phyloP scores from a whole-genome alignment of 2,329 filamentous ascomycete species.

The Colletotrichum simmondsii region DNA sequence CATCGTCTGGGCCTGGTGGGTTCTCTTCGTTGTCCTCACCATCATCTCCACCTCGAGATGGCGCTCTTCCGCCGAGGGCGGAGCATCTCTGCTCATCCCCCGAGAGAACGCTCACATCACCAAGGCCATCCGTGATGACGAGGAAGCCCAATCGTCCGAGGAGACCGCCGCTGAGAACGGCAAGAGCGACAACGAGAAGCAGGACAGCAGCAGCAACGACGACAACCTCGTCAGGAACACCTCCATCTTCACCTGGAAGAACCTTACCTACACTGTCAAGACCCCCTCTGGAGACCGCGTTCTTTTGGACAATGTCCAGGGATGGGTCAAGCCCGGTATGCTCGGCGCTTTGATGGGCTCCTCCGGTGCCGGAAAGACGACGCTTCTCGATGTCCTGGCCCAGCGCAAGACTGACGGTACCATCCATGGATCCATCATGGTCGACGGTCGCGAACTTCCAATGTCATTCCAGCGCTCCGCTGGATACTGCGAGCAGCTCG shows the following conservation, averaged over 20 bases:
- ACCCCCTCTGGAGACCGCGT: slow-evolving; percentile 70
- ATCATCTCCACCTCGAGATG: slow-evolving; percentile 67
- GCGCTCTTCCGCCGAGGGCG: slow-evolving; percentile 62
- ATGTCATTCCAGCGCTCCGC: slow-evolving; percentile 82
- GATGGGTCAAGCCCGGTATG: slow-evolving; percentile 83
- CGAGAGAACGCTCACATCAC: slow-evolving; percentile 63
- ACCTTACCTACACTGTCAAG: slow-evolving; percentile 76
- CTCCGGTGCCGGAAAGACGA: slow-evolving; percentile 87
- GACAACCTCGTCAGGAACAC: slow-evolving; percentile 68
- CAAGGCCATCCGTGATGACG: slow-evolving; percentile 50
- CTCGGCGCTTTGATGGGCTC: slow-evolving; percentile 84
- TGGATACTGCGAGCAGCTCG: slow-evolving; percentile 84
- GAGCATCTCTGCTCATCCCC: slow-evolving; percentile 69
- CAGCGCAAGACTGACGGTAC: slow-evolving; percentile 83
- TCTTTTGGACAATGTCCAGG: slow-evolving; percentile 83
- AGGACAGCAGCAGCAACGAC: slow-evolving; percentile 39
- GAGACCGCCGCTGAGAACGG: slow-evolving; percentile 47
- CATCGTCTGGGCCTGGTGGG: slow-evolving; percentile 73
- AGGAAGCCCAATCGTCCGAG: slow-evolving; percentile 55
- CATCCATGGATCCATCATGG: slow-evolving; percentile 78
- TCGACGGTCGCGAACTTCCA: slow-evolving; percentile 78
- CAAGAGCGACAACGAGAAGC: slow-evolving; percentile 30
- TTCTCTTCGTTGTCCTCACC: slow-evolving; percentile 67
- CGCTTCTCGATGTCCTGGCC: slow-evolving; percentile 83
- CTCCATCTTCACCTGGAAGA: slow-evolving; percentile 79